phyloP scores from a whole-genome alignment of 2,329 filamentous ascomycete species.

The Epichloe sibirici region DNA sequence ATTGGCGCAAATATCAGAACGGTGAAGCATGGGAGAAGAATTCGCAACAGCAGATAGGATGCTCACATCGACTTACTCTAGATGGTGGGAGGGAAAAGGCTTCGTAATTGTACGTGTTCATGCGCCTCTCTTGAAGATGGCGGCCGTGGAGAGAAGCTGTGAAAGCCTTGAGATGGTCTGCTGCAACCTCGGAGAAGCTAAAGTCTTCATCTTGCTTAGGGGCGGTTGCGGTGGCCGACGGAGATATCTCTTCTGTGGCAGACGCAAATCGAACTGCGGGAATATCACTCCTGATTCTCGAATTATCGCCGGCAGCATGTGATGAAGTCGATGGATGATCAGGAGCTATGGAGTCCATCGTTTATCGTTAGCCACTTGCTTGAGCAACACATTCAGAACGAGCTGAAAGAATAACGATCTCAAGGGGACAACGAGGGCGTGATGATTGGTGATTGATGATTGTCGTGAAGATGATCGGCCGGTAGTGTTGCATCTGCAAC shows the following conservation, averaged over 20 bases:
- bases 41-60: constrained; percentile 3
- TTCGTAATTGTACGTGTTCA: constrained; percentile 83
- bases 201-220: constrained; percentile 13
- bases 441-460: not conserved
- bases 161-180: constrained; percentile 58
- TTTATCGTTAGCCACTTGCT: not conserved
- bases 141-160: constrained; percentile 60
- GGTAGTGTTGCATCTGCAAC: constrained; percentile 2
- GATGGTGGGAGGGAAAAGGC: constrained; percentile 79
- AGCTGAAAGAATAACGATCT: not conserved
- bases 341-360: constrained; percentile 1
- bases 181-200: constrained; percentile 31
- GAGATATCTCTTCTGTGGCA: constrained; percentile 53
- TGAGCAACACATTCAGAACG: not conserved
- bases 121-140: constrained; percentile 67
- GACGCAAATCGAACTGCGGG: constrained; percentile 60
- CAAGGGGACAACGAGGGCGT: not conserved
- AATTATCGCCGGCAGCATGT: constrained; percentile 7
- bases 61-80: constrained; percentile 48
- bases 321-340: not conserved
- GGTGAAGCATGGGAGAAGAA: not conserved
- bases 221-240: constrained; percentile 29
- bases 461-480: not conserved
- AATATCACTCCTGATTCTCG: constrained; percentile 14
- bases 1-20: not conserved